These are phyloP conservation scores for Leishmania mexicana DNA, from an alignment of 208 protist genomes.

Conservation along the genomic window DNA sequence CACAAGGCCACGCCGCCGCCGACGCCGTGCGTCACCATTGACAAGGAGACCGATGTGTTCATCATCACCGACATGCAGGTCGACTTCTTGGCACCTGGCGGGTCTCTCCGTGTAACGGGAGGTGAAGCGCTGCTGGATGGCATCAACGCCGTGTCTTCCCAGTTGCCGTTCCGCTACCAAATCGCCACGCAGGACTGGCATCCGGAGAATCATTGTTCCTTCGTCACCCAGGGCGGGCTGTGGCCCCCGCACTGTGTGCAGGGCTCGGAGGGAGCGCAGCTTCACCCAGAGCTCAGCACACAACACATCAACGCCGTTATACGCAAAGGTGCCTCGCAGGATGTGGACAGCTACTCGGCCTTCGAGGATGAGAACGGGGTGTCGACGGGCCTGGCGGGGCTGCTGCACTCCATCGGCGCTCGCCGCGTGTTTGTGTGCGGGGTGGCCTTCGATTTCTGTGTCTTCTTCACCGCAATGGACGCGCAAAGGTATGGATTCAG, in stretches of 20 bases:
- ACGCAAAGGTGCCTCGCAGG: conserved; percentile 38
- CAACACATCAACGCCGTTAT: conserved; percentile 27
- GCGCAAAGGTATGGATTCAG: conserved; percentile 43
- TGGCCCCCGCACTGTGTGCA: conserved; percentile 72
- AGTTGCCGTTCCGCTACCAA: conserved; percentile 37
- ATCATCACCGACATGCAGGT: conserved; percentile 76
- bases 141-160: conserved; percentile 47
- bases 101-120: conserved; percentile 45
- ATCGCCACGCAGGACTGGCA: conserved; percentile 76
- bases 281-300: conserved; percentile 38
- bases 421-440: conserved; percentile 68
- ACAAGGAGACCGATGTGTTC: conserved; percentile 41
- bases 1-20: not conserved
- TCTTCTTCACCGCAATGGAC: conserved; percentile 59
- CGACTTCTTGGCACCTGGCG: conserved; percentile 58
- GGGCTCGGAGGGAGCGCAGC: conserved; percentile 40
- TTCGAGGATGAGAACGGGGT: conserved; percentile 46
- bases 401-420: conserved; percentile 48
- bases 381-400: conserved; percentile 40
- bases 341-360: conserved; percentile 68
- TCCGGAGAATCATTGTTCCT: conserved; percentile 61
- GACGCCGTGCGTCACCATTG: not conserved
- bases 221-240: conserved; percentile 39
- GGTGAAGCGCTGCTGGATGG: conserved; percentile 31
- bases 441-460: conserved; percentile 74